Evolutionary conservation across 129 eudicot genomes (phyloP), one percentile per base, ranked within the genome.

Genomic region (Erigeron canadensis): DNA sequence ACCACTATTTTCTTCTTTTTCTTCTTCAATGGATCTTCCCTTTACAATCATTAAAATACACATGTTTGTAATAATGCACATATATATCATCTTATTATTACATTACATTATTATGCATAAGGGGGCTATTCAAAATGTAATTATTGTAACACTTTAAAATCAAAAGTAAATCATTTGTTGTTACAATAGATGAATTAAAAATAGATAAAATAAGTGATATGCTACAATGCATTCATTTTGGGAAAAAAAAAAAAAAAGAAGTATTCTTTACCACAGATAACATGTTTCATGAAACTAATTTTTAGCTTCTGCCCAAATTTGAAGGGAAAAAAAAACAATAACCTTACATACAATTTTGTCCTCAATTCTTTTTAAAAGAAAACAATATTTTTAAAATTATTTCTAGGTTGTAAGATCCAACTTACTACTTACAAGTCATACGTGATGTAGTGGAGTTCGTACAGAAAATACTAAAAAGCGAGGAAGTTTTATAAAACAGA

Each of bases 11-110:
- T 28, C 34, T 28, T 28, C 34, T 28, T 28, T 28, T 28, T 21
- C 65, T 66, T 66, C 70, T 45, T 41, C 41, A 61, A 48, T 69
- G 64, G 47, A 70, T 40, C 4, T 63, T 53, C 23, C 17, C 75
- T 51, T 70, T 70, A 55, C 66, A 77, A 76, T 77, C 10, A 77
- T 77, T 77, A 43, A 61, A 70, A 56, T 38, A 38, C 69, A 58
- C 63, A 59, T 46, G 57, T 57, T 47, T 39, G 43, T 53, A 64
- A 74, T 74, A 3, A 53, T 64, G n/a, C 8, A 11, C 4, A 74
- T 19, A 28, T 28, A 28, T 28, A 28, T 28, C 1, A 28, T 28
- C 34, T 28, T 50, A 51, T 51, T 51, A 65, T 28, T 72, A 23
- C 55, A 56, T 63, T n/a, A n/a, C n/a, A n/a, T n/a, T n/a, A n/a